Conservation (phyloP, 192 early-diverging fungal species). For the Coemansia sp. region DNA sequence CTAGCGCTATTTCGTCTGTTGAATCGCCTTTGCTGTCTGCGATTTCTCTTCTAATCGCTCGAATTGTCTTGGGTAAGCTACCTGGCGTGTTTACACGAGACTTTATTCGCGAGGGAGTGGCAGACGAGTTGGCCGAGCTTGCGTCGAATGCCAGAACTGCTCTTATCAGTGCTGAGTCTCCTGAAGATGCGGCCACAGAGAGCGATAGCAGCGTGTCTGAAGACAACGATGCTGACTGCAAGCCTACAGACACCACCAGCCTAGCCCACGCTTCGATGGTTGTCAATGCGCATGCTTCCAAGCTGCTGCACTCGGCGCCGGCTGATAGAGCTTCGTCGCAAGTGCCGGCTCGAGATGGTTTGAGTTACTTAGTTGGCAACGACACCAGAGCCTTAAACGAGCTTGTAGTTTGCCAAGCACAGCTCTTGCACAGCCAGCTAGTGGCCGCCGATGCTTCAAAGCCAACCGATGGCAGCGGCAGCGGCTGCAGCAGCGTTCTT, state of each 20-base stretch:
- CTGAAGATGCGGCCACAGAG: neutral
- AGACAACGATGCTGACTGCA: neutral
- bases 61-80: constrained; percentile 65
- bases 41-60: constrained; percentile 49
- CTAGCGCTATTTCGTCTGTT: constrained; percentile 16
- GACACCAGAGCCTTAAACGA: neutral
- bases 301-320: neutral
- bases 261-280: neutral
- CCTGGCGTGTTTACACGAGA: constrained; percentile 58
- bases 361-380: neutral
- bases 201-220: constrained; percentile 2
- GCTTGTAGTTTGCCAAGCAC: constrained; percentile 16
- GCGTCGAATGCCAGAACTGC: constrained; percentile 6
- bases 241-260: neutral
- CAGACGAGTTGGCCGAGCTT: constrained; percentile 61
- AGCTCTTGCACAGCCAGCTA: constrained; percentile 10
- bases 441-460: neutral
- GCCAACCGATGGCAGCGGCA: neutral
- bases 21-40: constrained; percentile 28
- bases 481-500: neutral
- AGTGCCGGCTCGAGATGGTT: neutral
- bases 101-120: constrained; percentile 78
- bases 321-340: neutral
- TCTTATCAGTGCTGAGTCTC: neutral
- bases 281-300: constrained; percentile 2